phyloP scores from a whole-genome alignment of 2,329 filamentous ascomycete genomes.

The Exophiala sideris region DNA sequence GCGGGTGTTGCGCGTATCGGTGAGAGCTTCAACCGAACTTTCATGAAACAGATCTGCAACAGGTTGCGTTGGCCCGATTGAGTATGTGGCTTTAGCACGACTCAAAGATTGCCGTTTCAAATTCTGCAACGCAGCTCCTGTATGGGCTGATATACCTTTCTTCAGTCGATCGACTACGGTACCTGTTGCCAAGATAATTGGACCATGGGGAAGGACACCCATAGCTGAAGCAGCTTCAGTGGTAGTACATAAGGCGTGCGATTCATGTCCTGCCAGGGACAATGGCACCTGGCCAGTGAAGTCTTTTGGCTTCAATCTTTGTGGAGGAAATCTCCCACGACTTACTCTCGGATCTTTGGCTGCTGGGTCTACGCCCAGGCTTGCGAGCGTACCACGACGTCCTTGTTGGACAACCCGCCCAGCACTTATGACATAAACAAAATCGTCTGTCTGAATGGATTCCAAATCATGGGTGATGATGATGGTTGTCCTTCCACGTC shows the following conservation, averaged over 20 bases:
- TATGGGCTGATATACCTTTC: conserved; percentile 1
- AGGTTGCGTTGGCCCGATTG: neutral
- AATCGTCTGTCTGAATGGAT: conserved; percentile 70
- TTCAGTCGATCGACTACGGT: neutral
- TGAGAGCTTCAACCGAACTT: neutral
- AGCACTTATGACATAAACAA: conserved; percentile 73
- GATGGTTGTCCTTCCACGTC: conserved; percentile 78
- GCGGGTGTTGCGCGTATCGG: neutral
- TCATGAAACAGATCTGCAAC: neutral
- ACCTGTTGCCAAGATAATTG: neutral
- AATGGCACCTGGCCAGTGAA: no score
- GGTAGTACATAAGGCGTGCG: neutral
- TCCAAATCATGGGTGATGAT: conserved; percentile 88
- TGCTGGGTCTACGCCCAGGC: neutral
- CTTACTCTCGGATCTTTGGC: neutral
- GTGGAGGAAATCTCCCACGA: neutral
- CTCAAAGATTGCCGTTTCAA: conserved; percentile 17
- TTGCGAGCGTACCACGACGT: conserved; percentile 52
- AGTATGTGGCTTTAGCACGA: conserved; percentile 17
- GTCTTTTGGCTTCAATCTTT: no score
- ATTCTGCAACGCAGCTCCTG: conserved; percentile 6
- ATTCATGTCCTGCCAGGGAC: no score
- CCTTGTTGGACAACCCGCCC: conserved; percentile 69
- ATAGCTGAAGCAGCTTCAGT: neutral
- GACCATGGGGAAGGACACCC: neutral